Evolutionary conservation across 257 asterid species (phyloP).

Genomic region (Solanum pinnatisectum): DNA sequence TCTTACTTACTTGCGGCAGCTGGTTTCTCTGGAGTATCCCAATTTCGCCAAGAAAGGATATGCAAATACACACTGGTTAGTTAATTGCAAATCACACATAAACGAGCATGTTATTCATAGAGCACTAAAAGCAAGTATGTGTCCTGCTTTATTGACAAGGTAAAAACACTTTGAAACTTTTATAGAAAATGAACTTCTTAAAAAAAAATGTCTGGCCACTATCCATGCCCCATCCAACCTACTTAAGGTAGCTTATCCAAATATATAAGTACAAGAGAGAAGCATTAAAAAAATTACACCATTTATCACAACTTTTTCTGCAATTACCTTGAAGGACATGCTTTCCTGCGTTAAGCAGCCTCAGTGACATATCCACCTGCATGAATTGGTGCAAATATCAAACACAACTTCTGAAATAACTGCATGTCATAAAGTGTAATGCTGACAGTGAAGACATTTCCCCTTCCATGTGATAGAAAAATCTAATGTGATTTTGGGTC

Average conservation of each 20-base stretch:
- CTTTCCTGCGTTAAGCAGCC: slow-evolving; percentile 67
- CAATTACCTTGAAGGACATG: slow-evolving; percentile 92
- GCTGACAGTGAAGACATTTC: background rate
- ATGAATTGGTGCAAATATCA: slow-evolving; percentile 4
- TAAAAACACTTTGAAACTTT: background rate
- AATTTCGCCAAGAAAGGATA: slow-evolving; percentile 28
- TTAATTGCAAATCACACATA: background rate
- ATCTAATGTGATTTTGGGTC: background rate
- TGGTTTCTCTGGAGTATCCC: slow-evolving; percentile 68
- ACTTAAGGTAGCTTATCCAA: background rate
- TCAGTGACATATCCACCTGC: slow-evolving; percentile 92
- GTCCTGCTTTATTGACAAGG: background rate
- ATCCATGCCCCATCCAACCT: background rate
- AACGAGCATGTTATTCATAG: background rate
- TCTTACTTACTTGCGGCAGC: slow-evolving; percentile 72
- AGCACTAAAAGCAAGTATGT: background rate
- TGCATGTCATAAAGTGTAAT: background rate
- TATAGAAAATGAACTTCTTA: background rate
- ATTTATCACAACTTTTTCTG: background rate
- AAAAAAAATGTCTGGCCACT: background rate
- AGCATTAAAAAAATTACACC: background rate
- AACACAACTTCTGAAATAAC: background rate
- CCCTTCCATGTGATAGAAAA: background rate
- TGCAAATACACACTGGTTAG: slow-evolving; percentile 39
- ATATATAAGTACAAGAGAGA: background rate